Evolutionary conservation across 108 stramenopile species (phyloP).

Genomic region (Nitzschia sp.): DNA sequence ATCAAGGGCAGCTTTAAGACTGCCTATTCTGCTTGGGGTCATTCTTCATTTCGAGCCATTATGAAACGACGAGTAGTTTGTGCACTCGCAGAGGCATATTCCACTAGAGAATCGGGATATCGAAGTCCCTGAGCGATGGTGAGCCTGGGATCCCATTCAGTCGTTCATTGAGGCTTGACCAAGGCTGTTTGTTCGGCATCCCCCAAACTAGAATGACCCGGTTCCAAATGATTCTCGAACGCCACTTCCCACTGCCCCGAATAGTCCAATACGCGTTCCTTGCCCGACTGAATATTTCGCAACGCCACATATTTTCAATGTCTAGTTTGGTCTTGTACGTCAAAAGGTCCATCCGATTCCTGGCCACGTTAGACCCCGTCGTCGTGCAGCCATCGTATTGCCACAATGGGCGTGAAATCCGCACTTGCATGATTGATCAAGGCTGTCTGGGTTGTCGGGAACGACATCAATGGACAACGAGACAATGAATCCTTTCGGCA

Average conservation of each 20-base stretch:
- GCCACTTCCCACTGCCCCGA: slow-evolving; percentile 37
- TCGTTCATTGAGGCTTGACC: too few species aligned
- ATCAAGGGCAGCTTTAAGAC: too few species aligned
- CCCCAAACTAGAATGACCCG: neutral
- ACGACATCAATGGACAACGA: slow-evolving; percentile 40
- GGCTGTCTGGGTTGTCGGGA: slow-evolving; percentile 57
- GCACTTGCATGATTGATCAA: slow-evolving; percentile 59
- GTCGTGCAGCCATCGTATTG: neutral
- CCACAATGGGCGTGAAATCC: slow-evolving; percentile 35
- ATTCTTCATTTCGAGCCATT: too few species aligned
- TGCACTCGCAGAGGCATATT: too few species aligned
- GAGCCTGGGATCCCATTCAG: too few species aligned
- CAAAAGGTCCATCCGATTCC: neutral
- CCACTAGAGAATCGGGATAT: too few species aligned
- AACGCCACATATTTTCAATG: slow-evolving; percentile 44
- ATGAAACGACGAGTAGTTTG: too few species aligned
- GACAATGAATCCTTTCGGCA: slow-evolving; percentile 35
- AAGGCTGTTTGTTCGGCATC: too few species aligned
- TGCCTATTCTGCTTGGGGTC: too few species aligned
- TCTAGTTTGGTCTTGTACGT: slow-evolving; percentile 9
- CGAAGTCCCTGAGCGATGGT: too few species aligned
- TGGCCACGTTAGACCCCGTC: neutral
- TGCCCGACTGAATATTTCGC: slow-evolving; percentile 21
- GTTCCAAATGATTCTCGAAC: slow-evolving; percentile 18
- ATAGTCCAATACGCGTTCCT: slow-evolving; percentile 41